Conservation (phyloP, 2,329 filamentous ascomycete species). For the Alternaria longipes region DNA sequence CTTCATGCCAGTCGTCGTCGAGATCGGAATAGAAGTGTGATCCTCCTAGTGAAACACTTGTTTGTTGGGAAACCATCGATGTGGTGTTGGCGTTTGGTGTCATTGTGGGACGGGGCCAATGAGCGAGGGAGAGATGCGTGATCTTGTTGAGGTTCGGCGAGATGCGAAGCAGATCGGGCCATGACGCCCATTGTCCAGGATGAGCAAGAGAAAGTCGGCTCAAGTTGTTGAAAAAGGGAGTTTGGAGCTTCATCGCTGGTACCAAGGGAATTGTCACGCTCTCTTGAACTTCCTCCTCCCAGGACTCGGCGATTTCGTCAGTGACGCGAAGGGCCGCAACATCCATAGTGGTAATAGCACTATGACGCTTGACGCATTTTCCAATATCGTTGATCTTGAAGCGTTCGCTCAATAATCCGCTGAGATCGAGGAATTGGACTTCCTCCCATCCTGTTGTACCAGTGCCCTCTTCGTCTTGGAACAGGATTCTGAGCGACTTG, state of each 20-base stretch:
- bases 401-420: conserved; percentile 59
- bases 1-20: conserved; percentile 66
- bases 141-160: conserved; percentile 64
- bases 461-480: conserved; percentile 51
- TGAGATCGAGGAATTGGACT: conserved; percentile 63
- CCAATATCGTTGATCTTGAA: conserved; percentile 61
- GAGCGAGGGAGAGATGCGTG: conserved; percentile 69
- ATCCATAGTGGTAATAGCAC: conserved; percentile 16
- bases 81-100: conserved; percentile 62
- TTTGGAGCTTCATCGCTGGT: conserved; percentile 29
- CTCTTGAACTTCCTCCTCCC: conserved; percentile 55
- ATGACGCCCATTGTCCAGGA: conserved; percentile 59
- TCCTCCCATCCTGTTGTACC: conserved; percentile 53
- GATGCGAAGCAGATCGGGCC: conserved; percentile 64
- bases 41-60: conserved; percentile 59
- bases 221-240: conserved; percentile 59
- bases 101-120: conserved; percentile 68
- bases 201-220: conserved; percentile 67
- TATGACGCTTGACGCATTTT: conserved; percentile 50
- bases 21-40: conserved; percentile 62
- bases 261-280: neutral
- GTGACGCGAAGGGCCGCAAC: conserved; percentile 26
- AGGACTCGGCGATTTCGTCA: conserved; percentile 54
- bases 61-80: conserved; percentile 54
- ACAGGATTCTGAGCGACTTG: conserved; percentile 61